Evolutionary conservation across 495 filamentous ascomycete species (phyloP), one percentile per base, ranked within the genome.

Genomic region (Haplographium delicatum): DNA sequence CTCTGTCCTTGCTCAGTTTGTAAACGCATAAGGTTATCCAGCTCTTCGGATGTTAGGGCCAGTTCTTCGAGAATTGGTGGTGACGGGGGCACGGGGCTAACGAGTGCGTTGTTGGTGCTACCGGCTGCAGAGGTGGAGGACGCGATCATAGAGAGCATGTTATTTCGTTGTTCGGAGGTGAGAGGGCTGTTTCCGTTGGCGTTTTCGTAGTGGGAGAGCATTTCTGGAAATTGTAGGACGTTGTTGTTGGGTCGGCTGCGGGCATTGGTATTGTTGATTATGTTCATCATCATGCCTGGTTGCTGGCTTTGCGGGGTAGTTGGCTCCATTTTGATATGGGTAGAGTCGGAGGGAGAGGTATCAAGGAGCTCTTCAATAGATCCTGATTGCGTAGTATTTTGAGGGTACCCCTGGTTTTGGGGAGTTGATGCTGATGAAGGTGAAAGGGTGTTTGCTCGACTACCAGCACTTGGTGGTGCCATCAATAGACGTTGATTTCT

Each of bases 141-240:
- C 44, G 85, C 85, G 73, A 96, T 91, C 31, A 89, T 76, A 44
- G 78, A 80, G 44, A 95, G 78, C 80, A 93, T 85, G 51, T 84
- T 76, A 56, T 83, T 83, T 1, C 89, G 84, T 58, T 94, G 83
- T 46, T 89, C 83, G 37, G 79, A 73, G 18, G 83, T 91, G 22
- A 95, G 76, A 22, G 84, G 84, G 2, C 78, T 73, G 39, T 80
- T 76, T 44, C 81, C 81, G 37, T 75, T 65, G 55, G 76, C 63
- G 53, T 80, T 78, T 72, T 91, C 70, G 60, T 84, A 79, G 37
- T 83, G 79, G 5, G 73, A 72, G n/a, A 93, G 80, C 19, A 89
- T 79, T 45, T 88, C 78, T 5, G 86, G 80, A 47, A 95, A 85
- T 58, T 94, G 84, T 55, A 83, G 72, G 19, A 62, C 65, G 3